Evolutionary conservation across 306 rosid genomes (phyloP).

Genomic region (Medicago ruthenica): DNA sequence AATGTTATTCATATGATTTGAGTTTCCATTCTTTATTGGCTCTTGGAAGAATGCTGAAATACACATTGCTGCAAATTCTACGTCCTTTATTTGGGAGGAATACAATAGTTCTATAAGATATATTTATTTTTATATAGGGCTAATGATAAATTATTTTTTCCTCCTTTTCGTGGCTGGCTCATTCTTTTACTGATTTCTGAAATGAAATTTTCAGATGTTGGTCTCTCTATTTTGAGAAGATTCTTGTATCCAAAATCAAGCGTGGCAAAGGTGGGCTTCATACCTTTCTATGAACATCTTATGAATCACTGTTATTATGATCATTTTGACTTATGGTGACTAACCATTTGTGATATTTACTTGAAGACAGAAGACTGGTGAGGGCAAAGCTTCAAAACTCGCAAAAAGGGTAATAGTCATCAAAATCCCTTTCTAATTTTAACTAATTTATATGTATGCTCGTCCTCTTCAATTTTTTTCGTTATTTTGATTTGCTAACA

Average conservation of each 20-base stretch:
- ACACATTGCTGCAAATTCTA: background rate
- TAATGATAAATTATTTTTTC: background rate
- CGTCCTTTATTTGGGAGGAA: background rate
- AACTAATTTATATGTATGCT: slow-evolving; percentile 21
- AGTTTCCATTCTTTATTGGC: too few species aligned
- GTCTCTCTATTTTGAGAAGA: slow-evolving; percentile 88
- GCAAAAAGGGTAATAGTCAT: slow-evolving; percentile 81
- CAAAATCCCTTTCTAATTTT: slow-evolving; percentile 6
- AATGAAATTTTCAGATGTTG: slow-evolving; percentile 76
- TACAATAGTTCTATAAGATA: background rate
- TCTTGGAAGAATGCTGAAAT: too few species aligned
- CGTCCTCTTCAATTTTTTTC: background rate
- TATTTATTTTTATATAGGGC: background rate
- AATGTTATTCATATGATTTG: too few species aligned
- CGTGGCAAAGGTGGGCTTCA: slow-evolving; percentile 67
- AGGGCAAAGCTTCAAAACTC: slow-evolving; percentile 80
- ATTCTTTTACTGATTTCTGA: slow-evolving; percentile 37
- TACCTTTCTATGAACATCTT: slow-evolving; percentile 40
- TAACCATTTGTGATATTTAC: slow-evolving; percentile 61
- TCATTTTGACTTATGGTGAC: slow-evolving; percentile 40
- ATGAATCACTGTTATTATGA: slow-evolving; percentile 25
- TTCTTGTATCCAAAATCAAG: slow-evolving; percentile 75
- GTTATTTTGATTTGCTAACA: slow-evolving; percentile 40
- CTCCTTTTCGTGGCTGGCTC: slow-evolving; percentile 28
- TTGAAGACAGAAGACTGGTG: slow-evolving; percentile 75